Evolutionary conservation across 495 filamentous ascomycete species (phyloP).

Genomic region (Aspergillus hancockii): DNA sequence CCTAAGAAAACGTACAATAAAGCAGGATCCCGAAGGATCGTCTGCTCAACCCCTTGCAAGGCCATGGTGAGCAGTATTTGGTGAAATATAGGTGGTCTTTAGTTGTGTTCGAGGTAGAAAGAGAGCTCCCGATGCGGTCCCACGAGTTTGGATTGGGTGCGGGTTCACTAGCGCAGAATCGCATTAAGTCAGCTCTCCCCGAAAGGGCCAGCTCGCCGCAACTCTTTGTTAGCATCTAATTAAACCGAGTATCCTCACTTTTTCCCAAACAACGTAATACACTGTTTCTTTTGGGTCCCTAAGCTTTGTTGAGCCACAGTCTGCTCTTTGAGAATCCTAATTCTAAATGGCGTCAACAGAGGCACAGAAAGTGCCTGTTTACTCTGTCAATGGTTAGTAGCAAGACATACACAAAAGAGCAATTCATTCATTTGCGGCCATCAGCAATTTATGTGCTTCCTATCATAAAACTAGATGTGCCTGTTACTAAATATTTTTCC

Average conservation of each 20-base stretch:
- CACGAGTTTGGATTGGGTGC: slow-evolving; percentile 20
- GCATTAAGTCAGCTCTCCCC: slow-evolving; percentile 35
- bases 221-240: slow-evolving; percentile 26
- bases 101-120: slow-evolving; percentile 7
- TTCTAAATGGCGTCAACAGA: slow-evolving; percentile 30
- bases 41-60: slow-evolving; percentile 76
- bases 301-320: background rate
- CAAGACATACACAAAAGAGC: slow-evolving; percentile 12
- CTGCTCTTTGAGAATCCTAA: background rate
- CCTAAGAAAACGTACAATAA: slow-evolving; percentile 68
- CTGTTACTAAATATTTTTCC: background rate
- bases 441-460: background rate
- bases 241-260: background rate
- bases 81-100: slow-evolving; percentile 10
- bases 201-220: slow-evolving; percentile 49
- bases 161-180: slow-evolving; percentile 15
- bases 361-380: slow-evolving; percentile 46
- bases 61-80: slow-evolving; percentile 62
- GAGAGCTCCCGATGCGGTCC: slow-evolving; percentile 18
- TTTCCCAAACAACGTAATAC: background rate
- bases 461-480: background rate
- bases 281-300: background rate
- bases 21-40: slow-evolving; percentile 98
- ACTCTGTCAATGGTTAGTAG: slow-evolving; percentile 48
- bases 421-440: slow-evolving; percentile 16